Evolutionary conservation across 148 eudicot species (phyloP), one percentile per base, ranked within the genome.

Genomic region (Tetragonia tetragonoides): DNA sequence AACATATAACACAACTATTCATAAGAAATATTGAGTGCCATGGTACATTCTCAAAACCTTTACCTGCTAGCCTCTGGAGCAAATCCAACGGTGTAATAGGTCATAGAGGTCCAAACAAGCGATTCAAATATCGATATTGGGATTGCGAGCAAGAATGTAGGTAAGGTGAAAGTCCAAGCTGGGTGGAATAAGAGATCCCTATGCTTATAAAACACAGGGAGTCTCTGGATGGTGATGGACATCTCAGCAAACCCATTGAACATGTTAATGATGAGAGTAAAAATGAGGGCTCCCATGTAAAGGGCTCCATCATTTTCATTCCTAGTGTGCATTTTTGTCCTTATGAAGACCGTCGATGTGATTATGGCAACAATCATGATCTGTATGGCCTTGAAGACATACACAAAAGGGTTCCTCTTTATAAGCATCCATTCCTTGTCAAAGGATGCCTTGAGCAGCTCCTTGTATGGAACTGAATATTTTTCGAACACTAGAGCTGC

Each of bases 21-120:
- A 54, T 12, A 54, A 54, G 15, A 1, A 54, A 54, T 54, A 15
- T 2, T 3, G 3, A 54, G 59, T 8, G 11, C 15, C 15, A 4
- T 0, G 15, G 15, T 54, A 10, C 11, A 49, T 54, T 54, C 15
- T 7, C 3, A 1, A 37, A 17, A 40, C n/a, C 41, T 42, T 42
- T 66, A 94, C 98, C 97, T 88, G 93, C 93, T 88, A 28, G 97
- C 90, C 83, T 94, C 94, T 4, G 98, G 98, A 17, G 98, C 90
- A 72, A 92, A 94, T 53, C 98, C 98, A 21, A 92, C 87, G 44
- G 93, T 79, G 70, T 91, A 93, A 67, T 95, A 95, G 0, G 97
- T 91, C 53, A 91, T 64, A 53, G 81, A 83, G 77, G 85, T 86
- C 96, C 94, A 95, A 78, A 88, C 86, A 42, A 83, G 56, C 0